phyloP scores from a whole-genome alignment of 169 alveolate species.

The Cryptosporidium parvum region DNA sequence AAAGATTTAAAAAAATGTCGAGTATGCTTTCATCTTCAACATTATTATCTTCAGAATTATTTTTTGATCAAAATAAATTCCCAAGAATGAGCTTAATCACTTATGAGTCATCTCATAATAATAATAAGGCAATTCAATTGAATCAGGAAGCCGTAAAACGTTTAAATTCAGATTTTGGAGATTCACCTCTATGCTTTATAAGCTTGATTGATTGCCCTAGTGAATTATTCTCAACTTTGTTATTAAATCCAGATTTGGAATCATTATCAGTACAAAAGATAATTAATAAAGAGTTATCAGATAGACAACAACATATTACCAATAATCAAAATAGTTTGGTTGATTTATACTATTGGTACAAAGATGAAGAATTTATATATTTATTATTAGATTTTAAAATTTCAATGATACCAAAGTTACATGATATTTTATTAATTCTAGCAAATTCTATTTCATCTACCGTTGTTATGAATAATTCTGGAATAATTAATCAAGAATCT shows the following conservation, averaged over 20 bases:
- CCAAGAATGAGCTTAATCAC: slow-evolving; percentile 35
- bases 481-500: slow-evolving; percentile 60
- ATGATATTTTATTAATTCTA: slow-evolving; percentile 42
- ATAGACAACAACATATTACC: background rate
- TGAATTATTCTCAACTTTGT: slow-evolving; percentile 24
- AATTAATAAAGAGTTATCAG: background rate
- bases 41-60: slow-evolving; percentile 27
- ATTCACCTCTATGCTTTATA: slow-evolving; percentile 69
- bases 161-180: slow-evolving; percentile 48
- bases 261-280: background rate
- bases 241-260: slow-evolving; percentile 64
- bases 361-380: slow-evolving; percentile 72
- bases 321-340: slow-evolving; percentile 16
- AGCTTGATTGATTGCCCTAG: slow-evolving; percentile 59
- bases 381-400: slow-evolving; percentile 50
- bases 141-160: slow-evolving; percentile 41
- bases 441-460: slow-evolving; percentile 62
- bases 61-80: slow-evolving; percentile 45
- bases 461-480: slow-evolving; percentile 57
- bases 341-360: slow-evolving; percentile 69
- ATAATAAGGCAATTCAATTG: slow-evolving; percentile 3
- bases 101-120: slow-evolving; percentile 30
- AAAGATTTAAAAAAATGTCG: background rate
- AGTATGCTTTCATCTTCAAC: slow-evolving; percentile 38
- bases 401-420: slow-evolving; percentile 44